Evolutionary conservation across 495 filamentous ascomycete species (phyloP).

Genomic region (Xylaria acuta): DNA sequence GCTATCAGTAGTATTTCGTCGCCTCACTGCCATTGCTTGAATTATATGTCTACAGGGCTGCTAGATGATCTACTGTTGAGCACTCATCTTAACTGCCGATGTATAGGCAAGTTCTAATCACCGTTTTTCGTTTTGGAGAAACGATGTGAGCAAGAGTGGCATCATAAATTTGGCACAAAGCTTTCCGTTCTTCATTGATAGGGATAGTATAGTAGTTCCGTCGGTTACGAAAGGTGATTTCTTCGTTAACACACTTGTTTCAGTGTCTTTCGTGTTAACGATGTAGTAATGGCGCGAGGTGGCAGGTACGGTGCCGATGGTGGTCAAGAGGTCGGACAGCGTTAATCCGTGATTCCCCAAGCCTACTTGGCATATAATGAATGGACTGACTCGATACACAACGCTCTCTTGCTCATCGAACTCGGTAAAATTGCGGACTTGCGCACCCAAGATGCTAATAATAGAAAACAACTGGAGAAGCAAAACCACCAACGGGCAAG

Average conservation of each 20-base stretch:
- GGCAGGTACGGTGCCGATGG: neutral
- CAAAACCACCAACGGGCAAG: neutral
- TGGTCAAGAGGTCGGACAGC: neutral
- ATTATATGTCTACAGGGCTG: neutral
- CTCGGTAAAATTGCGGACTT: neutral
- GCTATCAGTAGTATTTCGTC: neutral
- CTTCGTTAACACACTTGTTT: neutral
- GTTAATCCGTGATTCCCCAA: too few species aligned
- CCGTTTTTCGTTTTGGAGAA: neutral
- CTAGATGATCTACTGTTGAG: neutral
- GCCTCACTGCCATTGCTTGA: neutral
- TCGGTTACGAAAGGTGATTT: neutral
- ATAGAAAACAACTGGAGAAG: neutral
- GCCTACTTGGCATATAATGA: too few species aligned
- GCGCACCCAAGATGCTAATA: neutral
- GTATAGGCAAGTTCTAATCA: neutral
- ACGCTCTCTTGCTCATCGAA: neutral
- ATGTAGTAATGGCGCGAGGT: neutral
- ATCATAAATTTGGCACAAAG: neutral
- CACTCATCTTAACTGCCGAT: neutral
- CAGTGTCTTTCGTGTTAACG: neutral
- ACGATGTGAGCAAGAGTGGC: neutral
- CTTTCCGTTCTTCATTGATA: neutral
- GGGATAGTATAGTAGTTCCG: neutral
- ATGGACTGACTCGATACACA: neutral